Evolutionary conservation across 106 monocot species (phyloP), one percentile per base, ranked within the genome.

Genomic region (Cymbidium sinense): DNA sequence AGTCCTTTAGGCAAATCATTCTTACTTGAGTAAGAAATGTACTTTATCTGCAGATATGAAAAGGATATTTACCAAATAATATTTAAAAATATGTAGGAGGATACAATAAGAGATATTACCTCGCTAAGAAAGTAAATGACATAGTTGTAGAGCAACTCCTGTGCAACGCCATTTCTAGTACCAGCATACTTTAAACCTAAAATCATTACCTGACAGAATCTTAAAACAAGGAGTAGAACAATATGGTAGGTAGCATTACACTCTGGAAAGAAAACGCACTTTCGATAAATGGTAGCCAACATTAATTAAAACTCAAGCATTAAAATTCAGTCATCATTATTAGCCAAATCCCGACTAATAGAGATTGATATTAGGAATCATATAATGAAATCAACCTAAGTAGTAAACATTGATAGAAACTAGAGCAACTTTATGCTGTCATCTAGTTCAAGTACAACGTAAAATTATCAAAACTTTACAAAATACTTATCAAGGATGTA

Each of bases 101-200:
- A 31, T 51, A 18, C 39, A 31, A 65, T 34, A 74, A 43, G 34
- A 43, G n/a, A 34, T 25, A 19, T 20, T 79, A 92, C 98, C 92
- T 98, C 98, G 82, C 92, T 94, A 1, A 98, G 83, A 83, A 98
- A 90, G 85, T 92, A 90, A 12, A 86, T 34, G 35, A 87, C 87
- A 83, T 98, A 98, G 72, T 79, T 78, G 75, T 98, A 92, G 67
- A 98, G 92, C 70, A 98, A 83, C 74, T 94, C 92, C 67, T 92
- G 94, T 34, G 88, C 98, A 82, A 92, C 92, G 69, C 79, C 88
- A 90, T 86, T 98, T 89, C 78, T 89, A 44, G 92, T 88, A 50
- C 98, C 98, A 80, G 98, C 91, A 86, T 88, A 94, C 77, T 83
- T 92, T 64, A 98, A 83, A 17, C 94, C 98, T 98, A 81, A 58